Evolutionary conservation across 2,329 filamentous ascomycete genomes (phyloP).

Genomic region (Monosporascus sp.): DNA sequence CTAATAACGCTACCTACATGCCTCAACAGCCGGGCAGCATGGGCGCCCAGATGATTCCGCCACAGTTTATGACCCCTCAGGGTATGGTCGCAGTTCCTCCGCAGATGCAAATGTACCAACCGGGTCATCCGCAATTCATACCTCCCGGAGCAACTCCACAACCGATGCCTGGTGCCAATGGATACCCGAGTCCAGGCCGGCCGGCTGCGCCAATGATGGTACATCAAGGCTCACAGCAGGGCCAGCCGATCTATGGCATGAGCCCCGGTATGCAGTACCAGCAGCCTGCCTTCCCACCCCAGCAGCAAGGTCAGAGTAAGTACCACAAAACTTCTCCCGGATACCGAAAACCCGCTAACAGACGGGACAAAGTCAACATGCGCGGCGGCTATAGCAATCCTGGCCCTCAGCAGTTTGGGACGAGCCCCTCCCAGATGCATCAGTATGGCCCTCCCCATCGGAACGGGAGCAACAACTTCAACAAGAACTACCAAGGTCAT

Average conservation of each 20-base stretch:
- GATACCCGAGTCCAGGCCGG: conserved; percentile 84
- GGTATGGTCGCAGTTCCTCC: conserved; percentile 62
- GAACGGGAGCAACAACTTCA: conserved; percentile 49
- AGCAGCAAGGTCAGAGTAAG: conserved; percentile 71
- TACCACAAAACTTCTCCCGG: conserved; percentile 26
- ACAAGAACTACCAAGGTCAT: conserved; percentile 45
- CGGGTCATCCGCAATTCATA: conserved; percentile 58
- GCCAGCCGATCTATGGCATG: conserved; percentile 73
- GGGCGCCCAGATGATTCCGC: conserved; percentile 71
- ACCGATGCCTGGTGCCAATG: conserved; percentile 60
- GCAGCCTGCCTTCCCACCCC: conserved; percentile 66
- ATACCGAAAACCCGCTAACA: conserved; percentile 29
- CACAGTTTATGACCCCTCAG: conserved; percentile 71
- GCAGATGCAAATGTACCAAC: conserved; percentile 79
- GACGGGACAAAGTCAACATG: conserved; percentile 47
- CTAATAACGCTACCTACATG: conserved; percentile 68
- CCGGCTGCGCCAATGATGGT: conserved; percentile 84
- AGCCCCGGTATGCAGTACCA: conserved; percentile 69
- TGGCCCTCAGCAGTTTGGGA: conserved; percentile 58
- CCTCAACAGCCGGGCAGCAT: conserved; percentile 66
- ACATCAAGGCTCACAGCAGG: conserved; percentile 89
- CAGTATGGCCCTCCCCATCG: conserved; percentile 57
- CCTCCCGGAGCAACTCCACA: conserved; percentile 50
- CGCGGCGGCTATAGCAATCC: conserved; percentile 55
- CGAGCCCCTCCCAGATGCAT: conserved; percentile 61